Conservation (phyloP, 1,284 basidiomycete genomes). For the Naganishia liquefaciens region DNA sequence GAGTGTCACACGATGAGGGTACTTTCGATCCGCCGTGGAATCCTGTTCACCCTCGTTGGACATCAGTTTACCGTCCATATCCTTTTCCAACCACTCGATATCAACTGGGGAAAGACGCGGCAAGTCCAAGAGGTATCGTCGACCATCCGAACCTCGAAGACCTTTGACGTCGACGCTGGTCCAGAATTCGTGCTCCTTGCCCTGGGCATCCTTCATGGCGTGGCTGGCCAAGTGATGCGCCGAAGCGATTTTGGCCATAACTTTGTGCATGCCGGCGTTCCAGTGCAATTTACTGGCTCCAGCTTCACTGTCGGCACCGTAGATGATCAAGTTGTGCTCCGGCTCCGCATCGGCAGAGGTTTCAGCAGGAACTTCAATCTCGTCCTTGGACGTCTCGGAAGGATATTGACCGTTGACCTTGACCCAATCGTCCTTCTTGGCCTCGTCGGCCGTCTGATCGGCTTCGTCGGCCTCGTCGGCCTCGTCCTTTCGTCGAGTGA, state of each 20-base stretch:
- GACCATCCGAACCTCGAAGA: conserved; percentile 60
- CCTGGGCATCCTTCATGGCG: conserved; percentile 56
- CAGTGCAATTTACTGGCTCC: conserved; percentile 54
- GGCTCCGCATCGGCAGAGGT: conserved; percentile 54
- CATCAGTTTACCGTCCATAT: conserved; percentile 50
- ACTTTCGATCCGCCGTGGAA: conserved; percentile 41
- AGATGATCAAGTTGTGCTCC: conserved; percentile 58
- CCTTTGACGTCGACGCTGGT: conserved; percentile 62
- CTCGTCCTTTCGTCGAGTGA: conserved; percentile 53
- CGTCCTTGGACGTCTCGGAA: conserved; percentile 67
- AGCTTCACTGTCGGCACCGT: conserved; percentile 60
- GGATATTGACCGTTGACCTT: conserved; percentile 65
- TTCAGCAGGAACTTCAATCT: conserved; percentile 64
- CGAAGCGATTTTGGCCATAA: conserved; percentile 58
- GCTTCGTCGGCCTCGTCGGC: conserved; percentile 40
- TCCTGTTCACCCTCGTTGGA: conserved; percentile 37
- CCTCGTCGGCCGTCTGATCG: conserved; percentile 40
- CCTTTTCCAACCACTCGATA: conserved; percentile 60
- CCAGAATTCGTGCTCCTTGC: conserved; percentile 56
- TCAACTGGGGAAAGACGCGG: conserved; percentile 60
- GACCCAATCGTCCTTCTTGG: conserved; percentile 52
- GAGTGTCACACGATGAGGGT: conserved; percentile 60
- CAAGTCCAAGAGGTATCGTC: conserved; percentile 61
- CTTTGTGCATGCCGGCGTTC: conserved; percentile 57
- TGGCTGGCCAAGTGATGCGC: conserved; percentile 59